Conservation (phyloP, 352 stramenopile species). For the Phytophthora pini region DNA sequence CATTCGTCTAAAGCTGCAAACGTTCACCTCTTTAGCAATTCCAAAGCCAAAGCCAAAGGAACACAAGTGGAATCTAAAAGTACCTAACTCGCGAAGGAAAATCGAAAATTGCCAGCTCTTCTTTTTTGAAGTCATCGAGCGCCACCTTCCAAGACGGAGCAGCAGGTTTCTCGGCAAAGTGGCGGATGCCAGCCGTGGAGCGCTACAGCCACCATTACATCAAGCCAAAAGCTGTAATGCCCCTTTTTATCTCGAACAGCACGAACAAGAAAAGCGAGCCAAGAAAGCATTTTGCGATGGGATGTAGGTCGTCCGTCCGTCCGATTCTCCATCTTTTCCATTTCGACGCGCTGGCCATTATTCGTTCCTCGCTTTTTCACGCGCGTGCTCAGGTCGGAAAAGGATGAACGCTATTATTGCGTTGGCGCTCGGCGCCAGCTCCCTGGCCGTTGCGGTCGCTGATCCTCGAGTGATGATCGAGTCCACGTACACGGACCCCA, state of each 20-base stretch:
- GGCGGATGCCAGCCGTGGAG: background rate
- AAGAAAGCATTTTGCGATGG: conserved; percentile 34
- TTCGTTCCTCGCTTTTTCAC: conserved; percentile 15
- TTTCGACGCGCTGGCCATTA: conserved; percentile 50
- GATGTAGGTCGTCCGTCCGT: conserved; percentile 21
- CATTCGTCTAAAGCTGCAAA: too few species aligned
- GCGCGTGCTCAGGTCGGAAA: conserved; percentile 1
- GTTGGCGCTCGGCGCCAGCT: conserved; percentile 17
- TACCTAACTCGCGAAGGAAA: too few species aligned
- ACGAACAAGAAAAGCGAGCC: conserved; percentile 8
- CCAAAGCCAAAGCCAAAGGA: too few species aligned
- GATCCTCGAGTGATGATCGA: conserved; percentile 39
- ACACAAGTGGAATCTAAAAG: too few species aligned
- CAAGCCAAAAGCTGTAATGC: background rate
- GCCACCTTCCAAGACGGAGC: too few species aligned
- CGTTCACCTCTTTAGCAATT: too few species aligned
- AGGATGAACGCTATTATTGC: conserved; percentile 19
- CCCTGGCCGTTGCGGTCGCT: conserved; percentile 14
- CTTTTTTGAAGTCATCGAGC: too few species aligned
- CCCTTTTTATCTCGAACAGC: conserved; percentile 27
- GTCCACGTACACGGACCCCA: conserved; percentile 34
- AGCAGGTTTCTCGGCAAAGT: too few species aligned
- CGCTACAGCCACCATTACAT: background rate
- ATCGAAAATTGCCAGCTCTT: too few species aligned
- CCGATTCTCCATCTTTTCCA: conserved; percentile 19